Evolutionary conservation across 345 rosid genomes (phyloP).

Genomic region (Boechera retrofracta): DNA sequence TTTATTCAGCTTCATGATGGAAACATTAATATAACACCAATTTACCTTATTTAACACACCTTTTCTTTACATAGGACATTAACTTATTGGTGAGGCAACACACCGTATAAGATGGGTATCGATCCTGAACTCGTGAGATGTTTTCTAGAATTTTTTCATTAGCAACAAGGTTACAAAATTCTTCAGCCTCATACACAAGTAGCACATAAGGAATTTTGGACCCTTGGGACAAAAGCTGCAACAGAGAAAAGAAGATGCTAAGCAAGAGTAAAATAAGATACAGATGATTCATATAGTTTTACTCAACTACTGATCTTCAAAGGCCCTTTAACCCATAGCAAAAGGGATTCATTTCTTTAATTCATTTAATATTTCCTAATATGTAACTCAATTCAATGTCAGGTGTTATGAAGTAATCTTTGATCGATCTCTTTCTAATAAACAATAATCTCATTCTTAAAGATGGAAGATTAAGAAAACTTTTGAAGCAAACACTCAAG

Average conservation of each 20-base stretch:
- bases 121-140: constrained; percentile 61
- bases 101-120: constrained; percentile 78
- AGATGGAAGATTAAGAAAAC: background rate
- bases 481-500: background rate
- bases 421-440: background rate
- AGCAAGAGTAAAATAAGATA: constrained; percentile 12
- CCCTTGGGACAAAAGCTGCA: constrained; percentile 66
- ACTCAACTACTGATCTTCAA: background rate
- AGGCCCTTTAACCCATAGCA: constrained; percentile 3
- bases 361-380: constrained; percentile 1
- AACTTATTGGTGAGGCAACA: constrained; percentile 90
- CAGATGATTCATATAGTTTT: background rate
- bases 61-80: constrained; percentile 75
- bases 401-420: background rate
- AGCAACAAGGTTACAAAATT: constrained; percentile 75
- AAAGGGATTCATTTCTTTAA: background rate
- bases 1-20: constrained; percentile 28
- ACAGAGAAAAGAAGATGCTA: constrained; percentile 35
- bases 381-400: background rate
- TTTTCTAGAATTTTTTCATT: constrained; percentile 60
- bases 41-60: constrained; percentile 51
- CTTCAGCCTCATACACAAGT: constrained; percentile 79
- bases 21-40: background rate
- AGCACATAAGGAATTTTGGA: constrained; percentile 61
- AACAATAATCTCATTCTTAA: background rate